phyloP scores from a whole-genome alignment of 805 yeast species.

The Vanderwaltozyma yarrowii region DNA sequence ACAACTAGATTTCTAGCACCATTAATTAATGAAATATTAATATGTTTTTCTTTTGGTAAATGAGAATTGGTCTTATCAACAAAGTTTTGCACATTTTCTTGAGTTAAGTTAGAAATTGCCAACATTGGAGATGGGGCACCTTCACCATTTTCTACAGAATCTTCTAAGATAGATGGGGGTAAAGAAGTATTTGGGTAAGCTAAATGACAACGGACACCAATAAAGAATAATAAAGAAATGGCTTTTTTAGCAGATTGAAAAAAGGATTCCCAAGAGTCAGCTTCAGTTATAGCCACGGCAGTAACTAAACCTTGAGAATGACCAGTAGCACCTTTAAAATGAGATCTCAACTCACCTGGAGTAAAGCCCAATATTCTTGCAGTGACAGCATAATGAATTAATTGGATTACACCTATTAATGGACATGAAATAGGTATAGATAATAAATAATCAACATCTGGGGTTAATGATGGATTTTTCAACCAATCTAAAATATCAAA shows the following conservation, averaged over 20 bases:
- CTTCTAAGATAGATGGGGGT: constrained; percentile 88
- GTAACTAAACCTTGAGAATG: constrained; percentile 90
- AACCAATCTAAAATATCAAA: constrained; percentile 85
- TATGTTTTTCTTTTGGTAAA: constrained; percentile 83
- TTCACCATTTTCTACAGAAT: constrained; percentile 86
- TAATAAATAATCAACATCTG: constrained; percentile 78
- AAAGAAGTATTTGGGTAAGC: constrained; percentile 88
- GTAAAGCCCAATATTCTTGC: constrained; percentile 73
- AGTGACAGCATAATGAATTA: constrained; percentile 85
- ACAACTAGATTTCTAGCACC: constrained; percentile 95
- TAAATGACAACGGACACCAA: constrained; percentile 86
- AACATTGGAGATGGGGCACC: constrained; percentile 98
- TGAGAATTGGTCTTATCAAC: constrained; percentile 86
- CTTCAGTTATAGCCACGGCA: constrained; percentile 79
- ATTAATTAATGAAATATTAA: constrained; percentile 81
- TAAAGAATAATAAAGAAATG: constrained; percentile 76
- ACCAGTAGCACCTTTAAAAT: constrained; percentile 71
- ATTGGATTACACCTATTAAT: constrained; percentile 90
- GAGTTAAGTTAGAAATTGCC: constrained; percentile 79
- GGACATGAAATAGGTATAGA: constrained; percentile 95
- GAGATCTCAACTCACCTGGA: constrained; percentile 76
- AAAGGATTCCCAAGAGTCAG: constrained; percentile 81
- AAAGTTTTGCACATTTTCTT: constrained; percentile 65
- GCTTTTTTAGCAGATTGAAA: constrained; percentile 63
- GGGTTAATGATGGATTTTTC: constrained; percentile 72